Base-by-base conservation (phyloP, 768 basidiomycete genomes). In the Boletus rex-veris region DNA sequence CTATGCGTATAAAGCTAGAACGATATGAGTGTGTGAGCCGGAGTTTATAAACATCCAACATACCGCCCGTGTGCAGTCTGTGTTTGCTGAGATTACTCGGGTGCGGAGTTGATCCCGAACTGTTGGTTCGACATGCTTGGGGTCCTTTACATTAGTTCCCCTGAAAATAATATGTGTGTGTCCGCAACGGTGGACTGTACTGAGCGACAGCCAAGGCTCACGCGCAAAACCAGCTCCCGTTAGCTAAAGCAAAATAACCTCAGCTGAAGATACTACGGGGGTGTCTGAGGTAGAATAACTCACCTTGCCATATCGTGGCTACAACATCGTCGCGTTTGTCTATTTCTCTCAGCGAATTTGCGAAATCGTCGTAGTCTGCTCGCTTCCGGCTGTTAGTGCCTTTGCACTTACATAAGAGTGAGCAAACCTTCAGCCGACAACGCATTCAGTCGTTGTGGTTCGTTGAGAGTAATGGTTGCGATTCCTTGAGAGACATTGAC, bases 181-280 rank as follows among this genome's bases (percentile, higher is more conserved):
- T 35, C 14, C 14, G 6, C 19, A 8, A 44, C 36, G 5, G 9
- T 16, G 47, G 31, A 18, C 31, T 6, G 35, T 28, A 5, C 11
- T n/a, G 15, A 39, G n/a, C 24, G 39, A 45, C 52, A 39, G 31
- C 5, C 16, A 70, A 35, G 33, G 33, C 84, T 63, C 64, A 87
- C 86, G 86, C 79, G 72, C 84, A 88, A 67, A 88, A 88, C 85
- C 85, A 88, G 56, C 74, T 79, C 3, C 86, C 86, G 33, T 74
- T 83, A 10, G 83, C 86, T 86, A 42, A 5, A 43, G 14, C 18
- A 18, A 37, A 37, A 43, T 5, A 28, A 40, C 2, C 14, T 48
- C 41, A 48, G 39, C 6, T 18, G 33, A n/a, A 35, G 11, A 35
- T 19, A 15, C 11, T 16, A 40, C 14, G 40, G 24, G 18, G 33